These are phyloP conservation scores for Apophysomyces variabilis DNA, from an alignment of 371 early-diverging fungal species.

Conservation along the genomic window DNA sequence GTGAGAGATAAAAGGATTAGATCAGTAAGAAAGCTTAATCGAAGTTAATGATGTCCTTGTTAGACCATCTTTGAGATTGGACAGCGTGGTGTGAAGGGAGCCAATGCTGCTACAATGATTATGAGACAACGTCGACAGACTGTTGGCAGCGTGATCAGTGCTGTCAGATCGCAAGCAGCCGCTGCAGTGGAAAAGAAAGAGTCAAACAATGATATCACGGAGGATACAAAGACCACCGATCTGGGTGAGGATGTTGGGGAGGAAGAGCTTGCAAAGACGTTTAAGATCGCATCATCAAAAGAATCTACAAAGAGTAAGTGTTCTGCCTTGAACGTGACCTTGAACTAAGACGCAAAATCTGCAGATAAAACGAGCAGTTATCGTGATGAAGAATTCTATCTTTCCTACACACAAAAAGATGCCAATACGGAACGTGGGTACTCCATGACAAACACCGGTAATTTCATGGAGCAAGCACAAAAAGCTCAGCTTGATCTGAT, in stretches of 20 bases:
- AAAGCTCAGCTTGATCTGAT: slow-evolving; percentile 80
- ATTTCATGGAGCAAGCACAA: slow-evolving; percentile 84
- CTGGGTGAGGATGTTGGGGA: slow-evolving; percentile 56
- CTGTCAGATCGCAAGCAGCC: slow-evolving; percentile 48
- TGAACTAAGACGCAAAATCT: neutral
- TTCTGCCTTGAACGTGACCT: slow-evolving; percentile 7
- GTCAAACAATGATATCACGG: slow-evolving; percentile 15
- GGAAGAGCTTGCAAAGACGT: slow-evolving; percentile 54
- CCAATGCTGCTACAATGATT: slow-evolving; percentile 70
- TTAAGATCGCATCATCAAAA: slow-evolving; percentile 46
- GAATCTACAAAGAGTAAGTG: slow-evolving; percentile 30
- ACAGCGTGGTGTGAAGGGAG: slow-evolving; percentile 76
- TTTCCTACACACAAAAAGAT: slow-evolving; percentile 87
- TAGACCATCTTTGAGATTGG: slow-evolving; percentile 93
- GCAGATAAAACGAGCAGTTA: slow-evolving; percentile 37
- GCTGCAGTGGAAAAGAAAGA: slow-evolving; percentile 23
- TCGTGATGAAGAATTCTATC: slow-evolving; percentile 88
- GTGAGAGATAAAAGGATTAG: slow-evolving; percentile 13
- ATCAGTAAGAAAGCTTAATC: no score
- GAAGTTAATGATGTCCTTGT: neutral
- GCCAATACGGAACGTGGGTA: slow-evolving; percentile 92
- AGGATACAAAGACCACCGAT: slow-evolving; percentile 28
- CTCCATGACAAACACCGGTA: slow-evolving; percentile 72
- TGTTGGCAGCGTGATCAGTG: slow-evolving; percentile 64
- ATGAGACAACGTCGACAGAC: slow-evolving; percentile 81